Evolutionary conservation across 169 alveolate genomes (phyloP).

Genomic region (Eimeria zaria): DNA sequence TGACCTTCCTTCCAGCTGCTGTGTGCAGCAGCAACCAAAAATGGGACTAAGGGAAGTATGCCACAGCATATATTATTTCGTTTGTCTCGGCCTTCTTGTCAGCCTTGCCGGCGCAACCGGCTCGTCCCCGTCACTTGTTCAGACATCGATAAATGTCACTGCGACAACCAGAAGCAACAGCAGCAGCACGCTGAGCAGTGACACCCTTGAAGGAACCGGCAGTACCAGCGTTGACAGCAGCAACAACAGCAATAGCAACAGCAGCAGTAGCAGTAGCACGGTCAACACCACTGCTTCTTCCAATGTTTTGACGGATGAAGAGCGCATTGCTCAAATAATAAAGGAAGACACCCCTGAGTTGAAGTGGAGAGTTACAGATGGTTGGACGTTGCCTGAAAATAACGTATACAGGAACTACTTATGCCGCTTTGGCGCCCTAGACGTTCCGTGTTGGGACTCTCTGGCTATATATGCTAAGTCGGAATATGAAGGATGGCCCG

Average conservation of each 20-base stretch:
- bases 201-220: background rate
- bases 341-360: conserved; percentile 18
- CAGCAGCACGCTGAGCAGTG: conserved; percentile 13
- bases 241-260: background rate
- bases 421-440: conserved; percentile 30
- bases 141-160: background rate
- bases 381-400: conserved; percentile 59
- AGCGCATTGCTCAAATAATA: background rate
- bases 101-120: background rate
- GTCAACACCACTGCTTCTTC: background rate
- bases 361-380: background rate
- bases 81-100: background rate
- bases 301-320: background rate
- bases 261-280: background rate
- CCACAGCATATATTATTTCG: background rate
- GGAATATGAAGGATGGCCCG: background rate
- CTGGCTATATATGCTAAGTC: background rate
- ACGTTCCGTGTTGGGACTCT: conserved; percentile 46
- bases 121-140: background rate
- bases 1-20: background rate
- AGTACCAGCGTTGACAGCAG: background rate
- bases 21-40: background rate
- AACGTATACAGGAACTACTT: conserved; percentile 33
- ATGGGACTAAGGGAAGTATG: background rate
- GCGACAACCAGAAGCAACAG: conserved; percentile 2